Conservation (phyloP, 192 early-diverging fungal genomes). For the Coemansia furcata region DNA sequence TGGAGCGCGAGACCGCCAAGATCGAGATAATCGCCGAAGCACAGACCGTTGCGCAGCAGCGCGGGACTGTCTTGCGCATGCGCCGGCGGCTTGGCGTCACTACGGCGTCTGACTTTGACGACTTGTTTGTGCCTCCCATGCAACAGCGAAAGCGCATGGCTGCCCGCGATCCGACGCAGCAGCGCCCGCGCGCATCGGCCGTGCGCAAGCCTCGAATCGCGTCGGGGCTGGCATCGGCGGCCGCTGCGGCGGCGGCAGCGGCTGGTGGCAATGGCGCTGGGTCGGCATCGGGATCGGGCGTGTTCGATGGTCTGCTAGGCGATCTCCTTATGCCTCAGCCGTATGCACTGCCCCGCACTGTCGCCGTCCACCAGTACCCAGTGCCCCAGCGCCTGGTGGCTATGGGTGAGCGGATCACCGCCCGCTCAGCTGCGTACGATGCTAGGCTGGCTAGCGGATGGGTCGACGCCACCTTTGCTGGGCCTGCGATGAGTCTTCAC, state of each 20-base stretch:
- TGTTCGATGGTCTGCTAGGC: constrained; percentile 1
- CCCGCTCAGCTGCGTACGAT: constrained; percentile 11
- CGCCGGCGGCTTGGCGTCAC: constrained; percentile 25
- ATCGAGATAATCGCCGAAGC: constrained; percentile 73
- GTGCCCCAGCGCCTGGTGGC: constrained; percentile 9
- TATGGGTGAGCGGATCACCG: constrained; percentile 25
- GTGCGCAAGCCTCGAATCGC: constrained; percentile 23
- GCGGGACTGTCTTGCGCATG: constrained; percentile 34
- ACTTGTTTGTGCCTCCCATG: constrained; percentile 44
- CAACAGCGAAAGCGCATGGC: constrained; percentile 31
- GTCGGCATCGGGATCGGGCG: not conserved
- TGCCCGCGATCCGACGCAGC: constrained; percentile 24
- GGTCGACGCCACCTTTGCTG: constrained; percentile 40
- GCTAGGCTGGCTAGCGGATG: constrained; percentile 12
- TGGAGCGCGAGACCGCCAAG: constrained; percentile 72
- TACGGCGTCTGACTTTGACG: constrained; percentile 11
- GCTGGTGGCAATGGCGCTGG: constrained; percentile 2
- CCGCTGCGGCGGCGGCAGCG: constrained; percentile 6
- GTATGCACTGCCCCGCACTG: constrained; percentile 35
- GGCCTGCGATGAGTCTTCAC: not conserved
- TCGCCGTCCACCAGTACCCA: constrained; percentile 36
- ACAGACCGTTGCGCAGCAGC: constrained; percentile 43
- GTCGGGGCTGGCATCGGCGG: constrained; percentile 19
- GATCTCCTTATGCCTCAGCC: constrained; percentile 24
- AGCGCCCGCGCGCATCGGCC: constrained; percentile 9